Percentiles rank a stretch among this genome's conserved stretches.
Evolutionary conservation across 306 rosid species (phyloP).

Genomic region (Vigna nakashimae): DNA sequence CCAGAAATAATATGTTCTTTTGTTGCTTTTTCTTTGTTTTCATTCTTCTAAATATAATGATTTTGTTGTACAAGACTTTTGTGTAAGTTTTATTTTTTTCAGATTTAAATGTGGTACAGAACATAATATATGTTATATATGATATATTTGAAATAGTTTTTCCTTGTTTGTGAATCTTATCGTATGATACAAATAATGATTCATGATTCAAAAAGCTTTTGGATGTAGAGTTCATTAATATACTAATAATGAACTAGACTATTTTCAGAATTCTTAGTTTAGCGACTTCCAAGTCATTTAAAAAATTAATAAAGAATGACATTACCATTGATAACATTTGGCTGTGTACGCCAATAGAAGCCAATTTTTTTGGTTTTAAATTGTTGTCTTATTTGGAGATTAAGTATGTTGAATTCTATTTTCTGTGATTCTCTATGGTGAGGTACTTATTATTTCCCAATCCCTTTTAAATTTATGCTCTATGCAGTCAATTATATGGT

Average conservation of each 20-base stretch:
- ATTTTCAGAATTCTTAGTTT: background rate
- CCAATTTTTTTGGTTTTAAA: slow-evolving; percentile 13
- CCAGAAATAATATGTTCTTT: too few species aligned
- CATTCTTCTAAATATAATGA: background rate
- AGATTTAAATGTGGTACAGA: background rate
- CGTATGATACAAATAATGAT: background rate
- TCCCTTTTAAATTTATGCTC: slow-evolving; percentile 40
- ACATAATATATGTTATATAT: background rate
- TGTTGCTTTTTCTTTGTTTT: background rate
- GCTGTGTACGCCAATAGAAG: slow-evolving; percentile 27
- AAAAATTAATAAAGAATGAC: background rate
- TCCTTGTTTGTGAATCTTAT: background rate
- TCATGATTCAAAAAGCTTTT: slow-evolving; percentile 5
- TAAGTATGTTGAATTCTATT: background rate
- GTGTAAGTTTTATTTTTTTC: background rate
- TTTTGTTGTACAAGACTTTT: background rate
- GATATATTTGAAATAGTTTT: background rate
- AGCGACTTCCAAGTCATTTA: slow-evolving; percentile 2
- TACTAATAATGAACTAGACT: slow-evolving; percentile 12
- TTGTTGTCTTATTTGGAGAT: slow-evolving; percentile 21
- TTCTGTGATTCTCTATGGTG: slow-evolving; percentile 30
- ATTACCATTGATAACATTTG: slow-evolving; percentile 9
- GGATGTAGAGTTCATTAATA: slow-evolving; percentile 24
- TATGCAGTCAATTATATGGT: slow-evolving; percentile 93
- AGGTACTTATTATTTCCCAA: slow-evolving; percentile 29